Conservation (phyloP, 768 basidiomycete genomes). For the Mycena latifolia region DNA sequence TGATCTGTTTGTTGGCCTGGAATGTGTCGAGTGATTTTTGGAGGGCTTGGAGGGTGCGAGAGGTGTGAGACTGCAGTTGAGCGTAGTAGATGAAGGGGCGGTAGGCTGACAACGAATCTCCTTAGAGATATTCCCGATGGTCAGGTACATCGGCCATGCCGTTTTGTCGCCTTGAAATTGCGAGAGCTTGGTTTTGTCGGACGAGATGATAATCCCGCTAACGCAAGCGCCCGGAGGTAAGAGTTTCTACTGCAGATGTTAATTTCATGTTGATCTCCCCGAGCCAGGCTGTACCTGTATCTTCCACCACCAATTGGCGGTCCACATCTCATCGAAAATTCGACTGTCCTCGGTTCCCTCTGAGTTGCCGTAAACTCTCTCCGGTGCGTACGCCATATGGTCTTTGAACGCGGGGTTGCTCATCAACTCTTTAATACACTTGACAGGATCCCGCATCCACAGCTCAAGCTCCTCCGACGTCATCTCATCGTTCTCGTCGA, state of each 20-base stretch:
- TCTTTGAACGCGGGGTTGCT: slow-evolving; percentile 36
- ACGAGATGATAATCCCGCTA: background rate
- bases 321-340: slow-evolving; percentile 42
- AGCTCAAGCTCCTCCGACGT: slow-evolving; percentile 20
- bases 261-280: no score
- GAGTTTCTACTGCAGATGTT: background rate
- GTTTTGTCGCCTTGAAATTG: background rate
- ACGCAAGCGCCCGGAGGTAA: background rate
- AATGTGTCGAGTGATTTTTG: slow-evolving; percentile 3
- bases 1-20: slow-evolving; percentile 8
- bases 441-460: slow-evolving; percentile 28
- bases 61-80: slow-evolving; percentile 35
- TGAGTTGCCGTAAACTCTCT: slow-evolving; percentile 31
- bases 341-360: background rate
- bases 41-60: slow-evolving; percentile 15
- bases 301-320: slow-evolving; percentile 19
- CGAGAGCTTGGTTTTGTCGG: background rate
- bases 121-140: background rate
- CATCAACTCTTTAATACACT: slow-evolving; percentile 39
- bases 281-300: slow-evolving; percentile 37
- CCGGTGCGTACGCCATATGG: slow-evolving; percentile 38
- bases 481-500: background rate
- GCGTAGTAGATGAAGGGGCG: slow-evolving; percentile 40
- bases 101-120: background rate
- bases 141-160: background rate